Conservation (phyloP, 2,329 filamentous ascomycete genomes). For the Teratosphaeriaceae sp. region DNA sequence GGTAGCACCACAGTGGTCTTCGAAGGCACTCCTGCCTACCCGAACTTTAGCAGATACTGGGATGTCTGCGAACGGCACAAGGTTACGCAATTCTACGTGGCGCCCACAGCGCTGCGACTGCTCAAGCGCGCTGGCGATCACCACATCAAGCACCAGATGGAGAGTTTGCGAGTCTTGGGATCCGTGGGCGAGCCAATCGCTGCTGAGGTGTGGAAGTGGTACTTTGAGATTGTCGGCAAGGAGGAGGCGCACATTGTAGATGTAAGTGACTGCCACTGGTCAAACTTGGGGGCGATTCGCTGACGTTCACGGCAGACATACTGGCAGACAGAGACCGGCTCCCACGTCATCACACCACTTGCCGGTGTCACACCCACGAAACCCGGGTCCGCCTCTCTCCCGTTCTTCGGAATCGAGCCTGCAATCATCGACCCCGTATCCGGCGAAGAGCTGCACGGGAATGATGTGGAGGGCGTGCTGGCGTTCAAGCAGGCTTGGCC, state of each 20-base stretch:
- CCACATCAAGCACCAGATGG: conserved; percentile 84
- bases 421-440: conserved; percentile 96
- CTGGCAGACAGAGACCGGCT: conserved; percentile 99
- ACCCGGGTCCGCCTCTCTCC: conserved; percentile 88
- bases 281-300: not conserved
- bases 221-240: conserved; percentile 90
- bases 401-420: conserved; percentile 97
- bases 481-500: conserved; percentile 98
- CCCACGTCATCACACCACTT: conserved; percentile 88
- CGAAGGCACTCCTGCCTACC: conserved; percentile 95
- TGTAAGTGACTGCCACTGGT: conserved; percentile 50
- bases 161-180: conserved; percentile 79
- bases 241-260: conserved; percentile 90
- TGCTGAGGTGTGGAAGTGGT: conserved; percentile 99
- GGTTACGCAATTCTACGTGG: conserved; percentile 97
- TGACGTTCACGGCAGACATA: conserved; percentile 62
- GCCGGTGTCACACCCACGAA: conserved; percentile 94
- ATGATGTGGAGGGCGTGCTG: conserved; percentile 94
- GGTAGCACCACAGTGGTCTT: conserved; percentile 95
- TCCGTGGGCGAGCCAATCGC: conserved; percentile 97
- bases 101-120: conserved; percentile 84
- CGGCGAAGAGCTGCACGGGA: conserved; percentile 86
- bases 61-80: conserved; percentile 93
- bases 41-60: conserved; percentile 98
- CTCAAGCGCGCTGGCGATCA: conserved; percentile 94